Conservation (phyloP, 768 basidiomycete species). For the Suillus ampliporus region DNA sequence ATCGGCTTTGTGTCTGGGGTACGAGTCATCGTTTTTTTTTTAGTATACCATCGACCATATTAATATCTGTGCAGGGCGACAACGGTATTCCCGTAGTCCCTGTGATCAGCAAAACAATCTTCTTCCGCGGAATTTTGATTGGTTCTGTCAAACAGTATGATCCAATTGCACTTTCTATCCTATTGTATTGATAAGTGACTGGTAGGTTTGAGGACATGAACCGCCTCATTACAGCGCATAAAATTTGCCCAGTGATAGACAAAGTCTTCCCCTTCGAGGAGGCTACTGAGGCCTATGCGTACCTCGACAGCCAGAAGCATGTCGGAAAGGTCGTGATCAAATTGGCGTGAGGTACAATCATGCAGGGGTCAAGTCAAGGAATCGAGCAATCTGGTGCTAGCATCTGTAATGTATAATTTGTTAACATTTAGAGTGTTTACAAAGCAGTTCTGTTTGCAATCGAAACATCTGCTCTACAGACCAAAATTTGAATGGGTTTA, state of each 20-base stretch:
- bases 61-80: slow-evolving; percentile 22
- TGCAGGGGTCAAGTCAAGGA: background rate
- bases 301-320: slow-evolving; percentile 59
- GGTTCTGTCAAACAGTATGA: slow-evolving; percentile 65
- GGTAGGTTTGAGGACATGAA: slow-evolving; percentile 59
- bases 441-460: too few relatives aligned
- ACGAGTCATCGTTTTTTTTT: slow-evolving; percentile 11
- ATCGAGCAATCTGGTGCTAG: background rate
- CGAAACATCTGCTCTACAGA: too few relatives aligned
- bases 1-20: slow-evolving; percentile 59
- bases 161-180: background rate
- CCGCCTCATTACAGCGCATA: slow-evolving; percentile 48
- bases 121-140: slow-evolving; percentile 57
- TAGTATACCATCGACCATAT: background rate
- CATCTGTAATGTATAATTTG: too few relatives aligned
- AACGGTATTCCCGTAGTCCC: slow-evolving; percentile 37
- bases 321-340: slow-evolving; percentile 67
- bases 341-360: slow-evolving; percentile 30
- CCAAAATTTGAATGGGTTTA: too few relatives aligned
- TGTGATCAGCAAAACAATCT: slow-evolving; percentile 47
- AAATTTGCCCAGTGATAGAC: slow-evolving; percentile 57
- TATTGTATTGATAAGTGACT: background rate
- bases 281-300: slow-evolving; percentile 54
- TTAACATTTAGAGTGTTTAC: too few relatives aligned
- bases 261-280: slow-evolving; percentile 64